Evolutionary conservation across 192 early-diverging fungal genomes (phyloP).

Genomic region (Coemansia sp.): DNA sequence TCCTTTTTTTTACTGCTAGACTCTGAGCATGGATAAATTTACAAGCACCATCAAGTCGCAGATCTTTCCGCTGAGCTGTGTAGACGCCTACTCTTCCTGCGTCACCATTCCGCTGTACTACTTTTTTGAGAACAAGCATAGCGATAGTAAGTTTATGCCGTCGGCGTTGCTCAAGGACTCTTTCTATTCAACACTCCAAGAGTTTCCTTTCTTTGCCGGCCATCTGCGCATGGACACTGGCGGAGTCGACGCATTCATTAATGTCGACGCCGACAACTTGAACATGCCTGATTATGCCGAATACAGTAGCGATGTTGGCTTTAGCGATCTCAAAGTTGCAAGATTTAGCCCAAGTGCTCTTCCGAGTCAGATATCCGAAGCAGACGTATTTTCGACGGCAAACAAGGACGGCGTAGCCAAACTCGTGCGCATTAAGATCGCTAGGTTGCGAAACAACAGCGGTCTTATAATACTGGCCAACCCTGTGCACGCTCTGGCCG

Average conservation of each 20-base stretch:
- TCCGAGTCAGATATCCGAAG: not conserved
- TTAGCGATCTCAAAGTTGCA: constrained; percentile 5
- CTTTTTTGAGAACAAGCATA: constrained; percentile 17
- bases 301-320: constrained; percentile 14
- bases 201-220: constrained; percentile 31
- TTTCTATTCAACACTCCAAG: constrained; percentile 15
- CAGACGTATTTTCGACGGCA: not conserved
- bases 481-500: constrained; percentile 18
- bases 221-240: not conserved
- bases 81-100: constrained; percentile 14
- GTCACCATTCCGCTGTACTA: constrained; percentile 17
- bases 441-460: constrained; percentile 25
- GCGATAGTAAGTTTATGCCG: constrained; percentile 25
- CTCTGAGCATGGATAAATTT: constrained; percentile 8
- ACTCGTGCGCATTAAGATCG: constrained; percentile 8
- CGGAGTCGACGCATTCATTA: not conserved
- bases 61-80: constrained; percentile 7
- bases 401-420: constrained; percentile 8
- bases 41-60: not conserved
- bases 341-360: constrained; percentile 12
- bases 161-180: constrained; percentile 12
- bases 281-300: constrained; percentile 36
- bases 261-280: constrained; percentile 14
- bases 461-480: constrained; percentile 27
- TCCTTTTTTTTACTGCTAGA: too few species aligned